Evolutionary conservation across 164 flowering plant genomes (phyloP).

Genomic region (Chloranthus sessilifolius): DNA sequence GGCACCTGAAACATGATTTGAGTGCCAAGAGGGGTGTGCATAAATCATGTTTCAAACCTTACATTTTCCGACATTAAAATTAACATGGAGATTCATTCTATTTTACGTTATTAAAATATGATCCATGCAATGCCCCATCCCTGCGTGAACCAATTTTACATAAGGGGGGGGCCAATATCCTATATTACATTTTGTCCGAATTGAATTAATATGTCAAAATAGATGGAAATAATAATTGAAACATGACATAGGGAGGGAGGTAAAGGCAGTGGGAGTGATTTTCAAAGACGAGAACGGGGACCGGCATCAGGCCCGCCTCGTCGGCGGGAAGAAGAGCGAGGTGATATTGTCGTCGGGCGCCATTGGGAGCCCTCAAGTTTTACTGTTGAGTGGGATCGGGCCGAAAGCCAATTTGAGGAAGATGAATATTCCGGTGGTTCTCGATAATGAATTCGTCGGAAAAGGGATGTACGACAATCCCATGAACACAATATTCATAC

Average conservation of each 20-base stretch:
- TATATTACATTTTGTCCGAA: background rate
- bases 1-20: too few species aligned
- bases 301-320: slow-evolving; percentile 46
- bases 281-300: slow-evolving; percentile 85
- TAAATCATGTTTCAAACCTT: too few species aligned
- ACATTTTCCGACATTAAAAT: too few species aligned
- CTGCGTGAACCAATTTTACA: too few species aligned
- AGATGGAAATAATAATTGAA: background rate
- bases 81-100: too few species aligned
- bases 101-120: too few species aligned
- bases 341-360: slow-evolving; percentile 76
- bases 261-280: slow-evolving; percentile 69
- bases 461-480: slow-evolving; percentile 91
- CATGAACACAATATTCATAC: slow-evolving; percentile 68
- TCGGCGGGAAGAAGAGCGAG: slow-evolving; percentile 42
- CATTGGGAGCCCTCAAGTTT: slow-evolving; percentile 82
- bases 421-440: slow-evolving; percentile 55
- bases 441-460: slow-evolving; percentile 60
- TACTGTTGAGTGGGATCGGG: slow-evolving; percentile 85
- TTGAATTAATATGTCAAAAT: background rate
- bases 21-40: too few species aligned
- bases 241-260: slow-evolving; percentile 38
- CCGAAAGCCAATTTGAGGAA: slow-evolving; percentile 52
- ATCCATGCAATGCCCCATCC: too few species aligned
- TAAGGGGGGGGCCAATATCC: background rate